Evolutionary conservation across 192 early-diverging fungal genomes (phyloP).

Genomic region (Ambispora gerdemannii): DNA sequence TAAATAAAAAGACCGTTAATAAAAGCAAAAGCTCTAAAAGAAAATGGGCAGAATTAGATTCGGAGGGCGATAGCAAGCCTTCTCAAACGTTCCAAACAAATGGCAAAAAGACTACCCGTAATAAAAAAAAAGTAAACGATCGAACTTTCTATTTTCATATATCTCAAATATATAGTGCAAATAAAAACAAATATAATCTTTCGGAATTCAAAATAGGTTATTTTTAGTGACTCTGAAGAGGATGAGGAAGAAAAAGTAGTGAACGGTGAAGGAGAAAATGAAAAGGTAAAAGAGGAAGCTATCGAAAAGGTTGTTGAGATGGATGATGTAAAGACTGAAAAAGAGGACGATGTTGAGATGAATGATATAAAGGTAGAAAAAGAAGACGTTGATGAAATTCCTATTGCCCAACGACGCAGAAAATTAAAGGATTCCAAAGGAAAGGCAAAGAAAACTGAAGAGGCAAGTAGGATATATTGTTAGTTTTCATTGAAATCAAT

Average conservation of each 20-base stretch:
- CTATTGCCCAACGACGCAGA: no score
- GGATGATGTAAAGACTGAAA: not conserved
- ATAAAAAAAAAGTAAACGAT: not conserved
- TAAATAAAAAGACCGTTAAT: not conserved
- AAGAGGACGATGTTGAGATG: not conserved
- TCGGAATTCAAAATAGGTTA: not conserved
- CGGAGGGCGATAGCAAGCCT: not conserved
- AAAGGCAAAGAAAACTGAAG: no score
- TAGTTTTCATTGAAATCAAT: no score
- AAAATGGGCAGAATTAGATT: not conserved
- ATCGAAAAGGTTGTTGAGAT: not conserved
- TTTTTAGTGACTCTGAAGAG: not conserved
- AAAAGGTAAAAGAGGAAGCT: not conserved
- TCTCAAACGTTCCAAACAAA: constrained; percentile 3
- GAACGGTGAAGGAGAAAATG: not conserved
- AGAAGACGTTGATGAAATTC: not conserved
- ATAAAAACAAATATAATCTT: not conserved
- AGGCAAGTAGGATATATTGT: no score
- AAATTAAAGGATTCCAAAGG: not conserved
- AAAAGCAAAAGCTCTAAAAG: not conserved
- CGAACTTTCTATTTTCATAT: not conserved
- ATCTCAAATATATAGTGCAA: not conserved
- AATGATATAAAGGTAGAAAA: constrained; percentile 6
- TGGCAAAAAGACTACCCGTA: not conserved
- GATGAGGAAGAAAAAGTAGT: not conserved